Percentiles rank a stretch among this genome's conserved stretches.
These are phyloP conservation scores for Aspergillus baeticus DNA, from an alignment of 495 filamentous ascomycete species.

Conservation along the genomic window DNA sequence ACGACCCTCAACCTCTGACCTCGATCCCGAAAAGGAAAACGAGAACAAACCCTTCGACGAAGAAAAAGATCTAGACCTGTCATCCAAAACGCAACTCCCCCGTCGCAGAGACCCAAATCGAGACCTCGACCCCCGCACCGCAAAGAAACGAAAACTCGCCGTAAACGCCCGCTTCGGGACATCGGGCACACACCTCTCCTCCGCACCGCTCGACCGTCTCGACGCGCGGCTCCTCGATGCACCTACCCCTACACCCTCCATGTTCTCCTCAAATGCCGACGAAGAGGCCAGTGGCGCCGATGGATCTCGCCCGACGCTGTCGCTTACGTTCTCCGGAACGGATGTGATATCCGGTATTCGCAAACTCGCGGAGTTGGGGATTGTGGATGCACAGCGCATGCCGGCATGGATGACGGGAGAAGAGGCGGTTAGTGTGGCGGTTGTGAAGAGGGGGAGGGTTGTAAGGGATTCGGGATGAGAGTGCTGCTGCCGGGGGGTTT, in stretches of 20 bases:
- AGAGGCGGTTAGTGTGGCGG: conserved; percentile 71
- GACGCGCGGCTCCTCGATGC: conserved; percentile 36
- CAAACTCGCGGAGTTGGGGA: conserved; percentile 69
- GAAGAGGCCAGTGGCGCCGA: conserved; percentile 17
- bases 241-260: not conserved
- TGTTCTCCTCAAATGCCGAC: conserved; percentile 3
- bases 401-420: conserved; percentile 92
- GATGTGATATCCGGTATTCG: conserved; percentile 83
- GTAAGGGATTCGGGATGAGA: conserved; percentile 21
- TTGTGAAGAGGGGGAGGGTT: conserved; percentile 57
- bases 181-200: conserved; percentile 25
- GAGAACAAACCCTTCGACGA: conserved; percentile 7
- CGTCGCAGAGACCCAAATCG: conserved; percentile 32
- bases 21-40: conserved; percentile 27
- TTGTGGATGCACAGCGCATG: conserved; percentile 72
- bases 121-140: conserved; percentile 47
- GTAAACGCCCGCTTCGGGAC: conserved; percentile 51
- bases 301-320: conserved; percentile 39
- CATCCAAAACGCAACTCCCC: not conserved
- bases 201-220: conserved; percentile 30
- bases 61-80: not conserved
- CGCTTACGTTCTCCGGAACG: conserved; percentile 65
- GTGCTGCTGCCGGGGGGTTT: not conserved
- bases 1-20: conserved; percentile 3
- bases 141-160: conserved; percentile 56